Conservation (phyloP, 2,329 filamentous ascomycete genomes). For the Cordyceps javanica region DNA sequence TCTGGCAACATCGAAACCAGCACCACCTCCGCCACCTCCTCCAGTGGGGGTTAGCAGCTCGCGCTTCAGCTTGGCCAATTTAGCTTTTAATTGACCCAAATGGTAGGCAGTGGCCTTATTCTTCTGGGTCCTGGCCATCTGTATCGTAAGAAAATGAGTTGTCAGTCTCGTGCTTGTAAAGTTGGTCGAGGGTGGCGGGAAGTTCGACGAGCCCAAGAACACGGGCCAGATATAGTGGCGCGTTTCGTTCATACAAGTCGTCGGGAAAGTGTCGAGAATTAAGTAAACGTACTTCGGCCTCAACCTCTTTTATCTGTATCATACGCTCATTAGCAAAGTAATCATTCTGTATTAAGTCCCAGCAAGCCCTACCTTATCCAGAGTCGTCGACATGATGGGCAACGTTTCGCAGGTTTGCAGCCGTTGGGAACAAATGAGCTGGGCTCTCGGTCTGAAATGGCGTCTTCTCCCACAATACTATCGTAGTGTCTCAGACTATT, state of each 20-base stretch:
- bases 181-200: background rate
- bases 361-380: conserved; percentile 70
- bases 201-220: background rate
- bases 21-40: conserved; percentile 76
- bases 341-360: background rate
- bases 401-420: conserved; percentile 14
- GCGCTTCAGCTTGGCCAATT: conserved; percentile 94
- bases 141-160: conserved; percentile 17
- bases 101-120: conserved; percentile 94
- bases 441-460: background rate
- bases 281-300: conserved; percentile 69
- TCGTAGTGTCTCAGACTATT: background rate
- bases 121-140: conserved; percentile 97
- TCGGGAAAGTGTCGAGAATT: conserved; percentile 11
- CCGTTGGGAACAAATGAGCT: background rate
- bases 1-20: conserved; percentile 94
- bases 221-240: background rate
- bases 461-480: background rate
- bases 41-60: conserved; percentile 84
- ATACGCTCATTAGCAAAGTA: conserved; percentile 17
- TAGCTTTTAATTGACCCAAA: conserved; percentile 93
- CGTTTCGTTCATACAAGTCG: background rate
- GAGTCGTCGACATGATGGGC: conserved; percentile 84
- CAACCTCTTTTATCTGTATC: conserved; percentile 85
- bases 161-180: background rate